Base-by-base conservation (phyloP, 208 protist species). In the Trypanosoma platydactyli region DNA sequence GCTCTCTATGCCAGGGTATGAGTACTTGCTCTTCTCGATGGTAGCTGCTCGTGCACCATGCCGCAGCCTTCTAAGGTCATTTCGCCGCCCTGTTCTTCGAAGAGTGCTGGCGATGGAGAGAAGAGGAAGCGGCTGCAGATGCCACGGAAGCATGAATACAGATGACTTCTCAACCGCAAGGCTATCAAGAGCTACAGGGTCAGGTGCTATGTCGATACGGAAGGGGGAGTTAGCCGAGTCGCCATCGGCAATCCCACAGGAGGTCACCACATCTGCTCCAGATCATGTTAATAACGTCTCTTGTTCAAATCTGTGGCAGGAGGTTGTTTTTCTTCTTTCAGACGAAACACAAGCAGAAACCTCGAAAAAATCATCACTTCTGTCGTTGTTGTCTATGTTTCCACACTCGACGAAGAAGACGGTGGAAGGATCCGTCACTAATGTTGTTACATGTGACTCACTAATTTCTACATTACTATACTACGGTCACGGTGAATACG, bases 391-490 rank as follows among this genome's bases (percentile, higher is more conserved):
- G 20, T 50, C 20, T 25, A 13, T 50, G 13, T 50, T 2, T 24
- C 45, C 20, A 50, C 20, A 6, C 5, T 24, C 4, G 45, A 50
- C n/a, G 5, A 13, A 13, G 13, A 13, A 13, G 5, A 15, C 54
- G 5, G 7, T 11, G 5, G 35, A 1, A 46, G 18, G 41, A 16
- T 6, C 13, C 6, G 3, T 22, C 13, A 46, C 16, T 30, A 29
- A 33, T 3, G 9, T 16, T 55, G 25, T 18, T 5, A 27, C 12
- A n/a, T 72, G 55, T 38, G 64, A 76, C 25, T 53, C 45, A 24
- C 16, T 73, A 29, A 56, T 86, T 33, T 35, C 52, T 33, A 33
- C 41, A 49, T 62, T 86, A 6, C 64, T 86, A 5, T 68, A 63
- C 20, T 24, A 60, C 68, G 73, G 73, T 22, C 29, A 77, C 29